These are phyloP conservation scores for Plenodomus lindquistii DNA, from an alignment of 2,329 filamentous ascomycete genomes.

Conservation along the genomic window DNA sequence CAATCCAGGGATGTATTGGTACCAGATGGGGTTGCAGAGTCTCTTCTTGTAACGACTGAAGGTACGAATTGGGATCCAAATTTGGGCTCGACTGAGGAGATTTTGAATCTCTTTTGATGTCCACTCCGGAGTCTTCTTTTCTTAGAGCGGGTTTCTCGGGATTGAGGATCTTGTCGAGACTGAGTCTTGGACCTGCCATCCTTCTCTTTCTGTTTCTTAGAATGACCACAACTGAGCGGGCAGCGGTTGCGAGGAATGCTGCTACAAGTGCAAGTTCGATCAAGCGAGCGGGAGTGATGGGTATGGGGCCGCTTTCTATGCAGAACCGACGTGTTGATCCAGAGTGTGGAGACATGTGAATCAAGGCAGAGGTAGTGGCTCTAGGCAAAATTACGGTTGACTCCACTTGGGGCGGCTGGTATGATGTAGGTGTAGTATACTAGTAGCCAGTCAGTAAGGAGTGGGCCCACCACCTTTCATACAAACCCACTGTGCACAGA, in stretches of 20 bases:
- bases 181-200: not conserved
- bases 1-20: conserved; percentile 40
- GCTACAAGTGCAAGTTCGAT: conserved; percentile 24
- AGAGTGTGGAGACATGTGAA: conserved; percentile 37
- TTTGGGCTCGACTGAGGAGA: not conserved
- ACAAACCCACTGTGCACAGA: conserved; percentile 35
- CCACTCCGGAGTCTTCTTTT: conserved; percentile 1
- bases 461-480: conserved; percentile 35
- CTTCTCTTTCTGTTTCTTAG: conserved; percentile 23
- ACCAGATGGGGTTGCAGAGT: conserved; percentile 19
- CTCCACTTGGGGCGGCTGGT: conserved; percentile 28
- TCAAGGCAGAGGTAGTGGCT: conserved; percentile 14
- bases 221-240: conserved; percentile 17
- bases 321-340: conserved; percentile 18
- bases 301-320: conserved; percentile 11
- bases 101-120: conserved; percentile 1
- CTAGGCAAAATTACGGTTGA: conserved; percentile 23
- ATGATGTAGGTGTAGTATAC: conserved; percentile 31
- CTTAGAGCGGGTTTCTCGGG: not conserved
- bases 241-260: conserved; percentile 17
- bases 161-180: conserved; percentile 5
- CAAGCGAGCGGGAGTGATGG: conserved; percentile 7
- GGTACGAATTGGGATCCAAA: conserved; percentile 12
- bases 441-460: conserved; percentile 35
- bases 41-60: conserved; percentile 17